Percentiles rank a stretch among this genome's conserved stretches.
These are phyloP conservation scores for Venturia effusa DNA, from an alignment of 2,329 filamentous ascomycete genomes.

Conservation along the genomic window DNA sequence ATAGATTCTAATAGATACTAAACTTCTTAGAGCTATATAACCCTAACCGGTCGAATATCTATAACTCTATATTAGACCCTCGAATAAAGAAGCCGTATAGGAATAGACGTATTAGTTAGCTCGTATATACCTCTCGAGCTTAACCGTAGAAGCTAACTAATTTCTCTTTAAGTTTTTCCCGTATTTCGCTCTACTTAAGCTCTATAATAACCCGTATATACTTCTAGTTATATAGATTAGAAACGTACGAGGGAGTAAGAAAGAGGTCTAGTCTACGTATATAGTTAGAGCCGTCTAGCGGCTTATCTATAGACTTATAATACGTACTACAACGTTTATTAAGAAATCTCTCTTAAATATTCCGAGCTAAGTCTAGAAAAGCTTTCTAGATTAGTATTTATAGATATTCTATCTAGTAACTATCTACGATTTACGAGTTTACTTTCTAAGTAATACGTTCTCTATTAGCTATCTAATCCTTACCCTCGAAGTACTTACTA, in stretches of 20 bases:
- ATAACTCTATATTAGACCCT: constrained; percentile 23
- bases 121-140: constrained; percentile 20
- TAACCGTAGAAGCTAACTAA: constrained; percentile 11
- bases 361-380: too few relatives aligned
- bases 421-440: constrained; percentile 7
- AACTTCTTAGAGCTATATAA: constrained; percentile 21
- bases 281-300: constrained; percentile 4
- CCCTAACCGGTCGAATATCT: constrained; percentile 29
- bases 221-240: constrained; percentile 10
- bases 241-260: background rate
- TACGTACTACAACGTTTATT: background rate
- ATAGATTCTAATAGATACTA: too few relatives aligned
- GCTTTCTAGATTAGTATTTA: too few relatives aligned
- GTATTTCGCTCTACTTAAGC: constrained; percentile 6
- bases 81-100: constrained; percentile 28
- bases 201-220: constrained; percentile 12
- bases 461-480: background rate
- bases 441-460: background rate
- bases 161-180: constrained; percentile 1
- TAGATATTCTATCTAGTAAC: too few relatives aligned
- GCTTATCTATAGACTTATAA: background rate
- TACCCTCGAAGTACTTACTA: background rate
- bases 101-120: constrained; percentile 25
- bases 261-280: constrained; percentile 11
- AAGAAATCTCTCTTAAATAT: too few relatives aligned